Percentiles rank a stretch among this genome's conserved stretches.
Evolutionary conservation across 306 rosid species (phyloP).

Genomic region (Crotalaria pallida): DNA sequence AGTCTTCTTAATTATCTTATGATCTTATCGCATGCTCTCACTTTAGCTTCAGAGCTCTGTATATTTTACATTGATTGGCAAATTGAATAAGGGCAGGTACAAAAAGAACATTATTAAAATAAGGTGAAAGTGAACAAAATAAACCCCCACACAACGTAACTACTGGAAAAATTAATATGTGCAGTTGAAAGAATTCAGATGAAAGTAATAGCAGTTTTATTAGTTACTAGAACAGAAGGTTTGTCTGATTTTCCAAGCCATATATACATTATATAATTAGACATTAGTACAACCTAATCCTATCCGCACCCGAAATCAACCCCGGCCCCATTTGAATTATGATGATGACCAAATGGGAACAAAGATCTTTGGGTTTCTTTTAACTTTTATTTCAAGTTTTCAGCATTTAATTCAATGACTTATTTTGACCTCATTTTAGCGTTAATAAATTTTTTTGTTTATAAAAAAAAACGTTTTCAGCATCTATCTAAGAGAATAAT

Average conservation of each 20-base stretch:
- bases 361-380: constrained; percentile 26
- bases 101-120: background rate
- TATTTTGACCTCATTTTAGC: too few relatives aligned
- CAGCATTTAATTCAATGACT: too few relatives aligned
- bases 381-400: background rate
- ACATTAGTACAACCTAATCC: background rate
- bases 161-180: background rate
- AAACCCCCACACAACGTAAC: background rate
- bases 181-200: background rate
- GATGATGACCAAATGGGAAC: constrained; percentile 58
- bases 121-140: background rate
- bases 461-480: too few relatives aligned
- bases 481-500: too few relatives aligned
- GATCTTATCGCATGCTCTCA: background rate
- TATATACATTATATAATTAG: background rate
- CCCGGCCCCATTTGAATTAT: constrained; percentile 35
- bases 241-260: constrained; percentile 30
- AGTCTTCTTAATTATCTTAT: constrained; percentile 24
- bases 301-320: constrained; percentile 49
- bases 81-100: background rate
- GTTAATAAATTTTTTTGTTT: too few relatives aligned
- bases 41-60: background rate
- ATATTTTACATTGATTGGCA: background rate
- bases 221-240: constrained; percentile 30
- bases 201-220: constrained; percentile 28